A percentile compares a stretch with the other conserved stretches of the same genome.
Evolutionary conservation across 805 yeast genomes (phyloP).

Genomic region (Metschnikowia arizonensis): DNA sequence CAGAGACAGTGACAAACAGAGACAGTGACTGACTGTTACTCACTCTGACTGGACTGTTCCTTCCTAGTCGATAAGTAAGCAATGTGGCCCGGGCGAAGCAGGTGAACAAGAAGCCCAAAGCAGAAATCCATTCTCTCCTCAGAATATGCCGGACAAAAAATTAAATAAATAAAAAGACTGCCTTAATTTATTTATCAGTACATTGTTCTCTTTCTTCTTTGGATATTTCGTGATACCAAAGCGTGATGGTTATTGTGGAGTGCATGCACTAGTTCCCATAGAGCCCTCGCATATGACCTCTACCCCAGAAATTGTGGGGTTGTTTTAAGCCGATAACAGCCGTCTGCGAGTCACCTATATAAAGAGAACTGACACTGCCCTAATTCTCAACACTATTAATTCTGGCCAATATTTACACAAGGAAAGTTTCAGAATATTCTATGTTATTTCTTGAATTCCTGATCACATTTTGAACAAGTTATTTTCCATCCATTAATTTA

Average conservation of each 20-base stretch:
- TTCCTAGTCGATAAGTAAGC: not conserved
- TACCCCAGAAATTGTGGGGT: constrained; percentile 1
- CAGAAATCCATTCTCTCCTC: no score
- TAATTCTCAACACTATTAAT: no score
- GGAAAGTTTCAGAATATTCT: no score
- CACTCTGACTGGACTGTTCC: not conserved
- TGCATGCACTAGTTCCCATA: not conserved
- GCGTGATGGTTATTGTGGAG: not conserved
- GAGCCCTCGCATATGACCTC: not conserved
- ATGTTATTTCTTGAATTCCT: no score
- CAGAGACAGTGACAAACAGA: no score
- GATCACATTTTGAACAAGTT: no score
- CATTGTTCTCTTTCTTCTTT: not conserved
- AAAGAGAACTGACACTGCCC: not conserved
- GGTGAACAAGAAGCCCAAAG: not conserved
- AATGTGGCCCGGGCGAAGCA: not conserved
- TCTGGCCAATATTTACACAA: no score
- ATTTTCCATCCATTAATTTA: no score
- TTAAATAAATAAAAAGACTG: no score
- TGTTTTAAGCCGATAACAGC: not conserved
- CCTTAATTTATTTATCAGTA: no score
- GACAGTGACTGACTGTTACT: no score
- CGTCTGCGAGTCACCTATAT: not conserved
- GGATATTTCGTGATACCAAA: not conserved
- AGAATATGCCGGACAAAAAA: no score